phyloP scores from a whole-genome alignment of 352 stramenopile genomes.

The Globisporangium parvum region DNA sequence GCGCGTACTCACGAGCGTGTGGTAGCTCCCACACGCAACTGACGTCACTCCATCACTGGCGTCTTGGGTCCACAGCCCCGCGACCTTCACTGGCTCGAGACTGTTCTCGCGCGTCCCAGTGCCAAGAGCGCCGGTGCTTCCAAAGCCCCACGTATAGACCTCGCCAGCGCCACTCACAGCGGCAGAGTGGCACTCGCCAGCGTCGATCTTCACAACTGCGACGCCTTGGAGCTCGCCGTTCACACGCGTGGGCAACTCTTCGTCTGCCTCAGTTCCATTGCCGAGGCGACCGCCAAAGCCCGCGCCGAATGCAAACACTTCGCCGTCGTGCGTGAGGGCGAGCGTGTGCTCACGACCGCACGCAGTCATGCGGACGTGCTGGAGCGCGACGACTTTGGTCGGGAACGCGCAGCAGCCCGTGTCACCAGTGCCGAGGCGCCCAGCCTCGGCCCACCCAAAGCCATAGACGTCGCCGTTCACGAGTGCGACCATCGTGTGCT shows the following conservation, averaged over 20 bases:
- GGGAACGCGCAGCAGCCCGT: constrained; percentile 58
- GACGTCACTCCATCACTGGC: constrained; percentile 18
- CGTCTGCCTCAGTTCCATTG: constrained; percentile 53
- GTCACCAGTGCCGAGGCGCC: constrained; percentile 73
- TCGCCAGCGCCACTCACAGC: constrained; percentile 54
- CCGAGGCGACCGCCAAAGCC: constrained; percentile 75
- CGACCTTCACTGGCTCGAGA: constrained; percentile 33
- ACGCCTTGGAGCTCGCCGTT: constrained; percentile 23
- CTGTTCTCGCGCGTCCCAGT: constrained; percentile 55
- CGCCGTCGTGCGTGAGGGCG: constrained; percentile 37
- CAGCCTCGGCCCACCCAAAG: constrained; percentile 84
- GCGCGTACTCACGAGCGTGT: constrained; percentile 53
- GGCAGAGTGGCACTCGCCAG: constrained; percentile 77
- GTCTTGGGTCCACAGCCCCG: constrained; percentile 17
- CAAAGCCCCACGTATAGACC: constrained; percentile 85
- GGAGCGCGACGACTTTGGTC: constrained; percentile 44
- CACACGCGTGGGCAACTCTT: constrained; percentile 42
- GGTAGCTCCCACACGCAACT: constrained; percentile 70
- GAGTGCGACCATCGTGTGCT: constrained; percentile 82
- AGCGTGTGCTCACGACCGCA: constrained; percentile 84
- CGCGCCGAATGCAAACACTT: constrained; percentile 68
- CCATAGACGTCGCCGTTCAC: constrained; percentile 62
- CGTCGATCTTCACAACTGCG: constrained; percentile 46
- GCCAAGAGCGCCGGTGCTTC: constrained; percentile 72
- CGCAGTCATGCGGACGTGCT: constrained; percentile 42